Evolutionary conservation across 2,329 filamentous ascomycete genomes (phyloP).

Genomic region (Venturia asperata): DNA sequence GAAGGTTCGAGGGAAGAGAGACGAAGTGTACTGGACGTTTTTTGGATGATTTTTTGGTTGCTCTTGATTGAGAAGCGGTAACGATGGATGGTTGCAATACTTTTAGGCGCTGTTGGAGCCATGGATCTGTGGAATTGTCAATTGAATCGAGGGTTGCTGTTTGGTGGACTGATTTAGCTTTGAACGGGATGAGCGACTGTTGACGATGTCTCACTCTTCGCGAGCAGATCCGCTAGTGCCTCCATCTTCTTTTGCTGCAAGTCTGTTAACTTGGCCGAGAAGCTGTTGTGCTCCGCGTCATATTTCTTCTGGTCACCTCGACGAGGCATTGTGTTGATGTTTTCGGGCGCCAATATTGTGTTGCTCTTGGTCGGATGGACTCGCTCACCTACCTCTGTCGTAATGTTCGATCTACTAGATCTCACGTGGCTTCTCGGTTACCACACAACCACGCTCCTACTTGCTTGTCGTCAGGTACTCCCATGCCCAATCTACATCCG

Average conservation of each 20-base stretch:
- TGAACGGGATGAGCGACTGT: not conserved
- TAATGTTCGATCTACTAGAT: not conserved
- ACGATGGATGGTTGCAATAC: not conserved
- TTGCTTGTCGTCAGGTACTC: not conserved
- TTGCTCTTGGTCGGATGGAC: not conserved
- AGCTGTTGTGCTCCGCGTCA: not conserved
- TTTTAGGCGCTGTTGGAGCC: not conserved
- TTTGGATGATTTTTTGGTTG: not conserved
- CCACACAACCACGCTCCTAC: not conserved
- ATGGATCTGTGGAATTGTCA: not conserved
- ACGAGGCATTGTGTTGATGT: not conserved
- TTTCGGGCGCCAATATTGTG: not conserved
- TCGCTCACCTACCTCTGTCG: not conserved
- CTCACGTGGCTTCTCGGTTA: not conserved
- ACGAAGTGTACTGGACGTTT: not conserved
- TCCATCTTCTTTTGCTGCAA: not conserved
- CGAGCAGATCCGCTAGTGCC: not conserved
- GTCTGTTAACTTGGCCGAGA: not conserved
- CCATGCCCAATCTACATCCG: slow-evolving; percentile 7
- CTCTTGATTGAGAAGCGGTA: not conserved
- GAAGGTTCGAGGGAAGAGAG: not conserved
- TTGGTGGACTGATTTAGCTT: not conserved
- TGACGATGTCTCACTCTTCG: not conserved
- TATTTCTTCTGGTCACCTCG: not conserved
- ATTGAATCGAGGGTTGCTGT: not conserved